Evolutionary conservation across 331 rosid genomes (phyloP), one percentile per base, ranked within the genome.

Genomic region (Pyrus hybrid): DNA sequence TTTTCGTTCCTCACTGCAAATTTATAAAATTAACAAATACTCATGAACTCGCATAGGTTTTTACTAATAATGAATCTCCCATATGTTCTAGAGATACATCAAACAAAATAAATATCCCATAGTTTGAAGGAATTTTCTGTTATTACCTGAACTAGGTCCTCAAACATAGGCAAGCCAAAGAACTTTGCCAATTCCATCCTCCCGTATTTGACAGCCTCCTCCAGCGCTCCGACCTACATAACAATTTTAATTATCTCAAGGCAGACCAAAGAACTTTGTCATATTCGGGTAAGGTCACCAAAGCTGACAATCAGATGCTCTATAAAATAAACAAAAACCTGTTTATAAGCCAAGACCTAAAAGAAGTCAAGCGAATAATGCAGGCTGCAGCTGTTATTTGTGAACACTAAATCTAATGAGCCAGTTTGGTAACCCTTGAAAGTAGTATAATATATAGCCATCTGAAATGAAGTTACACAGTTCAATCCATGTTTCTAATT

Each of bases 131-230:
- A 37, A 37, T 37, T 37, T 37, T 37, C 45, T 37, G 45, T 41
- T 53, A 43, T 67, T 76, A 95, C 99, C 98, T 84, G 93, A 74
- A 92, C 96, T 74, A 95, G 75, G 47, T 89, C 97, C 81, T 91
- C 86, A 80, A 87, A 92, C 54, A 74, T 80, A 11, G 96, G 87
- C 79, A 84, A 65, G 82, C 78, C 88, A 76, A 84, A 95, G 83
- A 88, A 95, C 57, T 83, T 77, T 5, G 87, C 92, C 88, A 95
- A 76, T 73, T 95, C 88, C 45, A 78, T 78, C 79, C 98, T 90
- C 80, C 98, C 99, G 65, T 87, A 95, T 63, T 87, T 88, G 63
- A 92, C 91, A 62, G 98, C 99, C 80, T 89, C 97, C 88, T 95
- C 93, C 63, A 95, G 86, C 56, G 87, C 85, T 81, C 97, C 99